Evolutionary conservation across 306 rosid species (phyloP).

Genomic region (Prinsepia uniflora): DNA sequence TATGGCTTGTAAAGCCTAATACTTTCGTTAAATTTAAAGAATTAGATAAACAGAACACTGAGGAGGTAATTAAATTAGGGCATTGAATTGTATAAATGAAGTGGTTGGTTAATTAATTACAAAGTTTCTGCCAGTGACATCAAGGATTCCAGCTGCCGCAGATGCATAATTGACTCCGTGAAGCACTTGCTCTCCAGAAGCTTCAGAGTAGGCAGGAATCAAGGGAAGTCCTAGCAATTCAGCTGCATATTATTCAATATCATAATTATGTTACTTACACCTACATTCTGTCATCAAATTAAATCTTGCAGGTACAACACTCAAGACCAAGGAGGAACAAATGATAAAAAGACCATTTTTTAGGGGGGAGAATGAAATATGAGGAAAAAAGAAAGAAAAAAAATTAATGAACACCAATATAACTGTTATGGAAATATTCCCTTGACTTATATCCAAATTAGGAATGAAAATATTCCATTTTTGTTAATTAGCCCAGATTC

Average conservation of each 20-base stretch:
- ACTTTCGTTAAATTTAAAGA: background rate
- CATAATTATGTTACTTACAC: background rate
- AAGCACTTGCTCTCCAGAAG: conserved; percentile 52
- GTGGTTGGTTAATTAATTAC: conserved; percentile 31
- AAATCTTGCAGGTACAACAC: background rate
- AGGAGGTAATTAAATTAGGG: background rate
- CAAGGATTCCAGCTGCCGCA: conserved; percentile 95
- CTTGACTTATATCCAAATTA: background rate
- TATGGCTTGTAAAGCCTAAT: background rate
- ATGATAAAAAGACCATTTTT: background rate
- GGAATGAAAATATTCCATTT: background rate
- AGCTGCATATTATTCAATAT: conserved; percentile 43
- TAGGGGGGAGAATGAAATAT: background rate
- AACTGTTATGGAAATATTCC: background rate
- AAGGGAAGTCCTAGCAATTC: conserved; percentile 83
- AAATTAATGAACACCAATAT: too few species aligned
- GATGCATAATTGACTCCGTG: conserved; percentile 90
- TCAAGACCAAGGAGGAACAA: background rate
- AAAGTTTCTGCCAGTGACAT: conserved; percentile 80
- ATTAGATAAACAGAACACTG: background rate
- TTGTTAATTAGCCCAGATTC: background rate
- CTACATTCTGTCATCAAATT: background rate
- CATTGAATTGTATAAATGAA: background rate
- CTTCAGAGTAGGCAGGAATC: conserved; percentile 63
- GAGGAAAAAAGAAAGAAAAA: background rate